Conservation (phyloP, 768 basidiomycete genomes). For the Russula dissimulans region DNA sequence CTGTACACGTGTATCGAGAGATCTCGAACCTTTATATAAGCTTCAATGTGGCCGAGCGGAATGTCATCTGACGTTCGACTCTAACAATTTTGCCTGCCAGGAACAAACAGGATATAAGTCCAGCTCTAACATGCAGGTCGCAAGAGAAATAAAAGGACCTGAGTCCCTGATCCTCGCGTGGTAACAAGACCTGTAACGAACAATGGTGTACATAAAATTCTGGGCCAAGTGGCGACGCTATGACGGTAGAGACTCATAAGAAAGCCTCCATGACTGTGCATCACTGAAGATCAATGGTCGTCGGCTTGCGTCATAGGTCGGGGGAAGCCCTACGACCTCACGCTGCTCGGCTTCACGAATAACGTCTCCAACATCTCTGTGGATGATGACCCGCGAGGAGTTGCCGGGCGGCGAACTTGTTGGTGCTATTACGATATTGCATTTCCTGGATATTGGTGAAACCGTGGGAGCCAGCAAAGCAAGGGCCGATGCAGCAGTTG, state of each 20-base stretch:
- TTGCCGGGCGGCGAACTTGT: background rate
- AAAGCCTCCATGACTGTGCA: background rate
- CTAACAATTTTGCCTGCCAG: background rate
- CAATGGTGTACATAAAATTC: no score
- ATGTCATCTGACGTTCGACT: background rate
- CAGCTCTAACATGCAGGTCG: no score
- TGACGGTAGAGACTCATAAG: no score
- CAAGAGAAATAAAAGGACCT: no score
- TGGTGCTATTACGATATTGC: background rate
- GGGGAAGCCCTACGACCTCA: conserved; percentile 65
- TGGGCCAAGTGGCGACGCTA: no score
- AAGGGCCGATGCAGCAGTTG: background rate
- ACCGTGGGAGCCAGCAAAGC: background rate
- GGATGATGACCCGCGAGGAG: conserved; percentile 32
- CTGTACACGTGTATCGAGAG: conserved; percentile 13
- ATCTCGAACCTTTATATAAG: conserved; percentile 3
- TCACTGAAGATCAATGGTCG: conserved; percentile 15
- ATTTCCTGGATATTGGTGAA: background rate
- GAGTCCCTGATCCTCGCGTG: no score
- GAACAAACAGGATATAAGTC: background rate
- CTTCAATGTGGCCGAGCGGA: background rate
- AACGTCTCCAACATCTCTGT: conserved; percentile 68
- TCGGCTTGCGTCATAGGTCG: conserved; percentile 54
- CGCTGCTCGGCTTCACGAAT: conserved; percentile 33
- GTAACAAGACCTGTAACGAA: no score